A percentile compares a stretch with the other conserved stretches of the same genome.
These are phyloP conservation scores for Cyclostephanos tholiformis DNA, from an alignment of 108 stramenopile species.

Conservation along the genomic window DNA sequence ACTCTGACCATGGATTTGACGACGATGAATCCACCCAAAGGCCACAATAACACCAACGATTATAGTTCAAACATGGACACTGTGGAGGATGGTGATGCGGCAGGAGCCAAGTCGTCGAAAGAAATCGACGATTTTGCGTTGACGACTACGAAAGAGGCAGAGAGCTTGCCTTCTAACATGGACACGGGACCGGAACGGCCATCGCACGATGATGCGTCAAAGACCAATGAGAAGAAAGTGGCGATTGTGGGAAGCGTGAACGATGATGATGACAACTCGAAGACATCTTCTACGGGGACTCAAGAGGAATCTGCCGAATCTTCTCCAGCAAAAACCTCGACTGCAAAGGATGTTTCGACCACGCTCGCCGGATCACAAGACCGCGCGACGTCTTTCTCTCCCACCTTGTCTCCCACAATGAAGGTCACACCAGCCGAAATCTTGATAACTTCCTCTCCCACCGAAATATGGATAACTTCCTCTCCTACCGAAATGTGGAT, in stretches of 20 bases:
- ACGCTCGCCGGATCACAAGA: not conserved
- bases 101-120: not conserved
- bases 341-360: not conserved
- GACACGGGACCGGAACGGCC: constrained; percentile 20
- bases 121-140: constrained; percentile 8
- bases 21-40: constrained; percentile 26
- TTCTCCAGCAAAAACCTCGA: no score
- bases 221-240: not conserved
- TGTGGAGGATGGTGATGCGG: not conserved
- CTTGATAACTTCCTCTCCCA: not conserved
- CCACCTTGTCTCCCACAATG: constrained; percentile 2
- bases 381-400: not conserved
- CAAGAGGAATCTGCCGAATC: not conserved
- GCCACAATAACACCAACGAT: no score
- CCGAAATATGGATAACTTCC: not conserved
- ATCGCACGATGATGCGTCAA: not conserved
- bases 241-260: not conserved
- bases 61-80: not conserved
- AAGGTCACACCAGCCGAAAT: not conserved
- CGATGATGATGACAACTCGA: constrained; percentile 1
- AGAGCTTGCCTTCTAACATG: constrained; percentile 21
- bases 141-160: constrained; percentile 20
- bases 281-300: not conserved
- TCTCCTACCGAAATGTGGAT: not conserved
- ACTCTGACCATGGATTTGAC: constrained; percentile 47